Conservation (phyloP, 2,329 filamentous ascomycete species). For the Mycosphaerella sp. region DNA sequence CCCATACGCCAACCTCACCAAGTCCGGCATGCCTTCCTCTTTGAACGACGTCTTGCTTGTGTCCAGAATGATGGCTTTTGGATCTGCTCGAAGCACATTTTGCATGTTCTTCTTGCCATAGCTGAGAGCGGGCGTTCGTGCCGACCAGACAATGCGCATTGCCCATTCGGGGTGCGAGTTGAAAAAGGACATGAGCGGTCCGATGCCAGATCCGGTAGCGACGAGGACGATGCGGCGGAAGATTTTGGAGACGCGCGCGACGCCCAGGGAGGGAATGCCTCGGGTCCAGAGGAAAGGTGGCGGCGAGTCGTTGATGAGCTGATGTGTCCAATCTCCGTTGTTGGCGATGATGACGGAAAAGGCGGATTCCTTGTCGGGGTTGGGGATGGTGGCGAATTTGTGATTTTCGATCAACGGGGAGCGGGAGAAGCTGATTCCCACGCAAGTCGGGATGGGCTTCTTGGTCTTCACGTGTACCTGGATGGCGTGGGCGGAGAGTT, state of each 20-base stretch:
- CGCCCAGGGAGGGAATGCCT: slow-evolving; percentile 60
- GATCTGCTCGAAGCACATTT: slow-evolving; percentile 52
- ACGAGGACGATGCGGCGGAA: slow-evolving; percentile 61
- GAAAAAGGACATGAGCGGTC: slow-evolving; percentile 59
- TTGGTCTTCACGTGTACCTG: slow-evolving; percentile 63
- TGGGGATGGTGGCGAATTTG: slow-evolving; percentile 66
- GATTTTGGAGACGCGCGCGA: slow-evolving; percentile 60
- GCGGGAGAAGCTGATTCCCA: slow-evolving; percentile 22
- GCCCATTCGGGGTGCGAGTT: slow-evolving; percentile 42
- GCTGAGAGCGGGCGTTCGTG: slow-evolving; percentile 54
- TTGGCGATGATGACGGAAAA: slow-evolving; percentile 66
- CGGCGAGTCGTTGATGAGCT: slow-evolving; percentile 52
- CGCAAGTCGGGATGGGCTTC: slow-evolving; percentile 46
- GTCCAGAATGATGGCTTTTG: slow-evolving; percentile 60
- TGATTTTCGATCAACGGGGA: slow-evolving; percentile 58
- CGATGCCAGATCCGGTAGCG: slow-evolving; percentile 67
- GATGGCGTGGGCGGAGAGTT: slow-evolving; percentile 65
- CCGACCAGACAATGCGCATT: slow-evolving; percentile 63
- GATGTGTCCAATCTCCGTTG: slow-evolving; percentile 67
- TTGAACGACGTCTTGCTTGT: slow-evolving; percentile 44
- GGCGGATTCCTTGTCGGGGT: slow-evolving; percentile 45
- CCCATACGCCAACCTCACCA: slow-evolving; percentile 51
- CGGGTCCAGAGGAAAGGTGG: slow-evolving; percentile 61
- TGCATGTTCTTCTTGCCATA: slow-evolving; percentile 55
- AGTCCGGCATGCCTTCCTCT: slow-evolving; percentile 51